phyloP scores from a whole-genome alignment of 768 basidiomycete genomes.

The Amanita exitialis region DNA sequence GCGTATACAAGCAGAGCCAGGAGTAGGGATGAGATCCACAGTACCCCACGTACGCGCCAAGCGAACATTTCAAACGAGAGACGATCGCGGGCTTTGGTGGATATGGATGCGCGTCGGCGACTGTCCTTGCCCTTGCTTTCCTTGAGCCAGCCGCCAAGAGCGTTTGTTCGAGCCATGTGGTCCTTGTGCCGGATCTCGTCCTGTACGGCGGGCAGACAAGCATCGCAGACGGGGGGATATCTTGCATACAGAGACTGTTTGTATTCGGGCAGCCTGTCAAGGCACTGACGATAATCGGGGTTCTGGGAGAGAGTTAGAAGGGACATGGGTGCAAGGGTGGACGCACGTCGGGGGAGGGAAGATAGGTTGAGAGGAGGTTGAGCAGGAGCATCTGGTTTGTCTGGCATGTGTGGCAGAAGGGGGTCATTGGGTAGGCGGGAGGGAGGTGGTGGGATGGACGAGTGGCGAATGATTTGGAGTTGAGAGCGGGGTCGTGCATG shows the following conservation, averaged over 20 bases:
- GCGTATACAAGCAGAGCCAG: slow-evolving; percentile 31
- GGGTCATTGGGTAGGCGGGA: slow-evolving; percentile 43
- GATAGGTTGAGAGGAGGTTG: slow-evolving; percentile 83
- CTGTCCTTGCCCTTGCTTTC: slow-evolving; percentile 56
- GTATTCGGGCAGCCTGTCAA: slow-evolving; percentile 62
- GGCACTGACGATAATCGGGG: slow-evolving; percentile 56
- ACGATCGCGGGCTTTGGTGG: slow-evolving; percentile 29
- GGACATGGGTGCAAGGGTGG: background rate
- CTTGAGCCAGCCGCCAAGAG: slow-evolving; percentile 62
- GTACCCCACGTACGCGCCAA: slow-evolving; percentile 61
- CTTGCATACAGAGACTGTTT: slow-evolving; percentile 64
- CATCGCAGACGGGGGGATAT: slow-evolving; percentile 80
- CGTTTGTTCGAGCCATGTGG: slow-evolving; percentile 70
- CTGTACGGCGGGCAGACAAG: slow-evolving; percentile 72
- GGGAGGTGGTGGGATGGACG: slow-evolving; percentile 52
- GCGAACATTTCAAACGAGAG: slow-evolving; percentile 39
- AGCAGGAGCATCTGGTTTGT: slow-evolving; percentile 88
- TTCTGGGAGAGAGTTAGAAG: slow-evolving; percentile 32
- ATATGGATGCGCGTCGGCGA: slow-evolving; percentile 36
- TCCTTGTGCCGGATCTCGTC: slow-evolving; percentile 73
- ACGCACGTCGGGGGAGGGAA: slow-evolving; percentile 69
- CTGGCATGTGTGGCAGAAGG: slow-evolving; percentile 83
- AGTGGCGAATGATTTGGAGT: slow-evolving; percentile 56
- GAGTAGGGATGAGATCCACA: slow-evolving; percentile 49
- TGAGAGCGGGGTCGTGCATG: slow-evolving; percentile 75